Conservation (phyloP, 768 basidiomycete species). For the Tricholoma sp. region DNA sequence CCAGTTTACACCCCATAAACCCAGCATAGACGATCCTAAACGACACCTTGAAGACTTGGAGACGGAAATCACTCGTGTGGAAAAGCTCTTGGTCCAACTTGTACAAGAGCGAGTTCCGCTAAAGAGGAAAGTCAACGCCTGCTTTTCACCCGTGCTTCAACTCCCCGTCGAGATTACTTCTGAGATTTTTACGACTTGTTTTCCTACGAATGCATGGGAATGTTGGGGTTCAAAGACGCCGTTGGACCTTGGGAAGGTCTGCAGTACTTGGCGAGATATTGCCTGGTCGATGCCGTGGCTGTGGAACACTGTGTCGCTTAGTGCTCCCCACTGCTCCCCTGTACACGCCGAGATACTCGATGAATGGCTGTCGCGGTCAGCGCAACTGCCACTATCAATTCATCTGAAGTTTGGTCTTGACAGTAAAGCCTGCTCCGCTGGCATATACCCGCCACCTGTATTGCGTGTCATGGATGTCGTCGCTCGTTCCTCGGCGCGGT, state of each 20-base stretch:
- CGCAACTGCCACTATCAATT: conserved; percentile 19
- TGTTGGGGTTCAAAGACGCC: conserved; percentile 9
- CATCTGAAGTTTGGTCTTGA: conserved; percentile 6
- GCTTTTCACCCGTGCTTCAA: conserved; percentile 11
- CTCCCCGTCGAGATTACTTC: conserved; percentile 17
- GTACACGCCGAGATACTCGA: conserved; percentile 17
- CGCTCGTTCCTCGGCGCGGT: conserved; percentile 11
- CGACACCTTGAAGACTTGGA: conserved; percentile 12
- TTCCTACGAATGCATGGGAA: conserved; percentile 2
- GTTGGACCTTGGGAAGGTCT: conserved; percentile 21
- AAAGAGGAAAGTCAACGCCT: conserved; percentile 14
- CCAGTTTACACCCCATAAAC: not conserved
- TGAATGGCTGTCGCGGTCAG: conserved; percentile 24
- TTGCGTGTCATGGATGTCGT: conserved; percentile 14
- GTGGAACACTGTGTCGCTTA: conserved; percentile 21
- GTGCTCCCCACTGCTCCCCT: conserved; percentile 12
- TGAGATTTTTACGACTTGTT: conserved; percentile 16
- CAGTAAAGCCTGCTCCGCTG: not conserved
- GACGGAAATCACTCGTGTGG: conserved; percentile 9
- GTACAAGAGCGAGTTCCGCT: conserved; percentile 10
- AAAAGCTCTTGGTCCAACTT: conserved; percentile 10
- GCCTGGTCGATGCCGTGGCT: conserved; percentile 27
- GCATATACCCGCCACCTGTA: conserved; percentile 2
- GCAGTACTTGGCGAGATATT: conserved; percentile 23
- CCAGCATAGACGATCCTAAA: conserved; percentile 7